A percentile compares a stretch with the other conserved stretches of the same genome.
These are phyloP conservation scores for Leccinum longicurvipes DNA, from an alignment of 768 basidiomycete genomes.

Conservation along the genomic window DNA sequence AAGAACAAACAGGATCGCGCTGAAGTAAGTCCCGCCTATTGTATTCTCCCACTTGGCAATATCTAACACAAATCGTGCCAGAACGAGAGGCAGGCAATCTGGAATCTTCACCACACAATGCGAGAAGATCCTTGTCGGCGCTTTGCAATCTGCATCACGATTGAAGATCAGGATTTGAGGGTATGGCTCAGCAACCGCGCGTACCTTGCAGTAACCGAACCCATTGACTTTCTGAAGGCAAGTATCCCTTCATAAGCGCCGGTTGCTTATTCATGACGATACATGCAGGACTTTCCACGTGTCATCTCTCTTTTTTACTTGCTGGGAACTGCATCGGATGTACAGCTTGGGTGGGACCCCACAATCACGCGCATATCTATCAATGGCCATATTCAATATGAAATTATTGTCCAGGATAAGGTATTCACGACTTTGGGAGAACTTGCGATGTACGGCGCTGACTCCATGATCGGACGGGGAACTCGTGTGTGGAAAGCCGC, in stretches of 20 bases:
- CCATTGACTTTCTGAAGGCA: background rate
- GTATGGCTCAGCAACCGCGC: background rate
- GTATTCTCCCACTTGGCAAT: too few species aligned
- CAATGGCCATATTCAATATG: background rate
- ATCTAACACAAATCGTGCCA: background rate
- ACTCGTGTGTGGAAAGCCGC: background rate
- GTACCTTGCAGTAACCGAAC: background rate
- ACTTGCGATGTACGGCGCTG: background rate
- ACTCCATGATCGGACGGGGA: background rate
- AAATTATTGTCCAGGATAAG: background rate
- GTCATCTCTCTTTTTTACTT: background rate
- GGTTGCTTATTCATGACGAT: background rate
- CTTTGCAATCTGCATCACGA: too few species aligned
- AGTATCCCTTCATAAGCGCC: background rate
- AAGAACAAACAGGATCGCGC: background rate
- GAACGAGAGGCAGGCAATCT: background rate
- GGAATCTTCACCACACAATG: background rate
- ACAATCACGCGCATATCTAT: background rate
- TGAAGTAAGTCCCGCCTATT: background rate
- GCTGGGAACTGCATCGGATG: background rate
- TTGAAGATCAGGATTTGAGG: background rate
- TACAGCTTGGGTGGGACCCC: background rate
- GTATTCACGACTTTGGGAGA: background rate
- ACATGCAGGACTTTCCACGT: background rate
- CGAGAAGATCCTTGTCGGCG: background rate